Conservation (phyloP, 2,329 filamentous ascomycete genomes). For the Penicillium sp. region DNA sequence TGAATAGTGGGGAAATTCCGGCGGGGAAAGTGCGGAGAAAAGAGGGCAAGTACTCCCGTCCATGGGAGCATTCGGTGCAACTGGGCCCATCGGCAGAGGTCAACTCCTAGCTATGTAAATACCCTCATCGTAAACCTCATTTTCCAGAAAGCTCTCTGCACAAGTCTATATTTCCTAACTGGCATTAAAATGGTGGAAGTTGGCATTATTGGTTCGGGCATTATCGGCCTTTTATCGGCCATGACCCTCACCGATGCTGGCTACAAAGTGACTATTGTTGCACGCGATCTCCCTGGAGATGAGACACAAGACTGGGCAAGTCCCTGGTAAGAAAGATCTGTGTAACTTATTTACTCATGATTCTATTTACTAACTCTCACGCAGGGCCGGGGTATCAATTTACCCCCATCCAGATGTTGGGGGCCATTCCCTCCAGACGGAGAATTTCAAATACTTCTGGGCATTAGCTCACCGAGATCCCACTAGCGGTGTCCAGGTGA, state of each 20-base stretch:
- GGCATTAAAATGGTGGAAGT: slow-evolving; percentile 1
- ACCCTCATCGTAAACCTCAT: background rate
- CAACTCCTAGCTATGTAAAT: background rate
- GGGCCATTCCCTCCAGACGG: slow-evolving; percentile 17
- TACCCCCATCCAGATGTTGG: slow-evolving; percentile 18
- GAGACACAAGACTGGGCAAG: slow-evolving; percentile 25
- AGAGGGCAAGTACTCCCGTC: background rate
- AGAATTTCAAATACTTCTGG: slow-evolving; percentile 27
- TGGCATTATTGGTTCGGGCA: slow-evolving; percentile 1
- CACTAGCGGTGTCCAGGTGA: slow-evolving; percentile 23
- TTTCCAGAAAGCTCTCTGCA: background rate
- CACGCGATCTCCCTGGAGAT: slow-evolving; percentile 26
- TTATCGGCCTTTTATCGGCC: slow-evolving; percentile 1
- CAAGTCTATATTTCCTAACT: background rate
- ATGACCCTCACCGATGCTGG: slow-evolving; percentile 1
- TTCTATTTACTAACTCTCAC: background rate
- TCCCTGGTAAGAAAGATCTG: slow-evolving; percentile 20
- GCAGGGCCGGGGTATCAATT: slow-evolving; percentile 21
- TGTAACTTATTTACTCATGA: background rate
- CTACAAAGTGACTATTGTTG: slow-evolving; percentile 25
- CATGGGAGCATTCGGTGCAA: background rate
- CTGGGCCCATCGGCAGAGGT: background rate
- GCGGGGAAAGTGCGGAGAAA: background rate
- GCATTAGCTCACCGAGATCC: slow-evolving; percentile 27
- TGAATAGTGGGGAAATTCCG: background rate